These are phyloP conservation scores for Trametes sanguinea DNA, from an alignment of 768 basidiomycete genomes.

Conservation along the genomic window DNA sequence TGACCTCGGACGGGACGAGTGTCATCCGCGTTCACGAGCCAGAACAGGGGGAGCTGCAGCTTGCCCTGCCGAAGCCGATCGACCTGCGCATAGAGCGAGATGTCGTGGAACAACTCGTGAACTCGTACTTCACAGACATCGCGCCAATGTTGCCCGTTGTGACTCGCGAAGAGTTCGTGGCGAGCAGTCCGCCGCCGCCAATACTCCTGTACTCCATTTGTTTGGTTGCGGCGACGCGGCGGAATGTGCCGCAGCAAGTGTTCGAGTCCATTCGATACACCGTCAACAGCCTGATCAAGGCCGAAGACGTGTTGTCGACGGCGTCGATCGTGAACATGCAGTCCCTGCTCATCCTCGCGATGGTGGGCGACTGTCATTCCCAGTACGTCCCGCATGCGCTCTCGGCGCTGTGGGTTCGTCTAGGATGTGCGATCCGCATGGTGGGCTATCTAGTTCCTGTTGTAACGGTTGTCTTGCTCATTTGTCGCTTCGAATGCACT, in stretches of 20 bases:
- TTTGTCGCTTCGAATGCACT: slow-evolving; percentile 13
- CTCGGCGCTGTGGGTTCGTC: slow-evolving; percentile 82
- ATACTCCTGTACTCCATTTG: slow-evolving; percentile 93
- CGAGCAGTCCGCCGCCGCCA: slow-evolving; percentile 68
- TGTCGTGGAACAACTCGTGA: slow-evolving; percentile 79
- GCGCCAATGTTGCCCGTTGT: slow-evolving; percentile 89
- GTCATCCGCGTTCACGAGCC: slow-evolving; percentile 81
- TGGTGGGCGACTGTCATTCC: slow-evolving; percentile 90
- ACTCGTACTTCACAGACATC: slow-evolving; percentile 89
- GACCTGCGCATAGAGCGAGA: slow-evolving; percentile 78
- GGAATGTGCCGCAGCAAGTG: slow-evolving; percentile 81
- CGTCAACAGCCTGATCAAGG: slow-evolving; percentile 84
- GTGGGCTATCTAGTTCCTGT: slow-evolving; percentile 44
- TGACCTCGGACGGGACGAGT: slow-evolving; percentile 82
- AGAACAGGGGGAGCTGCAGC: slow-evolving; percentile 53
- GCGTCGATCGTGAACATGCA: slow-evolving; percentile 87
- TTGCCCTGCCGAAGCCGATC: slow-evolving; percentile 58
- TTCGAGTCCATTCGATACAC: slow-evolving; percentile 88
- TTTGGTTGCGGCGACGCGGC: slow-evolving; percentile 83
- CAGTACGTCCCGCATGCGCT: slow-evolving; percentile 84
- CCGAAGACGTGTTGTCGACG: slow-evolving; percentile 88
- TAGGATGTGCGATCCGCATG: slow-evolving; percentile 93
- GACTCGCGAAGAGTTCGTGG: slow-evolving; percentile 85
- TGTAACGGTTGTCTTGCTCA: slow-evolving; percentile 7
- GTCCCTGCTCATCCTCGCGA: slow-evolving; percentile 79